Percentiles rank a stretch among this genome's conserved stretches.
These are phyloP conservation scores for Fusarium bactridioides DNA, from an alignment of 2,329 filamentous ascomycete species.

Conservation along the genomic window DNA sequence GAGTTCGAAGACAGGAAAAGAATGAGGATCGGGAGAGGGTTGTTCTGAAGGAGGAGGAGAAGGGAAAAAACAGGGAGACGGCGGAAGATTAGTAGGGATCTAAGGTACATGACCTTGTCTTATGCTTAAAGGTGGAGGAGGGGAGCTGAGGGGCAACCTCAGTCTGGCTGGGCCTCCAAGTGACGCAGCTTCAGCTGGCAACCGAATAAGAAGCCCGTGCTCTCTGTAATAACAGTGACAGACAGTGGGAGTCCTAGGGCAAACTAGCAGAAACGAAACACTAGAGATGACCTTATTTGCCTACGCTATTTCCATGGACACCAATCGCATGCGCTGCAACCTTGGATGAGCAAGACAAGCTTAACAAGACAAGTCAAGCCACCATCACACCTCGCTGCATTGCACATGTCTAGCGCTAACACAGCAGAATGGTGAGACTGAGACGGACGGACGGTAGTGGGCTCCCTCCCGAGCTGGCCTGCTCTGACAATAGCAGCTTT, in stretches of 20 bases:
- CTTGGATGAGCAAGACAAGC: constrained; percentile 6
- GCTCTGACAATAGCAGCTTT: constrained; percentile 6
- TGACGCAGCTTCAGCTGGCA: constrained; percentile 42
- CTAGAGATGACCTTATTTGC: constrained; percentile 11
- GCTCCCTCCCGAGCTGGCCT: constrained; percentile 22
- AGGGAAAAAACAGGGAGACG: constrained; percentile 19
- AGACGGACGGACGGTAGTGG: neutral
- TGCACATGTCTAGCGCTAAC: constrained; percentile 20
- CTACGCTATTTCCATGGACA: constrained; percentile 8
- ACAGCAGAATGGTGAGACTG: constrained; percentile 3
- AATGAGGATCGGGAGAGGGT: neutral
- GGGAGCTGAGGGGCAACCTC: constrained; percentile 38
- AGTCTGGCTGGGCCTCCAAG: constrained; percentile 7
- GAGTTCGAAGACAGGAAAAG: neutral
- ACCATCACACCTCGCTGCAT: neutral
- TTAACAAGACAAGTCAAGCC: constrained; percentile 5
- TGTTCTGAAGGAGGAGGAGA: constrained; percentile 8
- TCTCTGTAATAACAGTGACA: constrained; percentile 13
- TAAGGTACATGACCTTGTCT: neutral
- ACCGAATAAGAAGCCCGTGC: constrained; percentile 1
- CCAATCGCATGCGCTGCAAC: constrained; percentile 7
- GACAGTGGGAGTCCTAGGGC: constrained; percentile 9
- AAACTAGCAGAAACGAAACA: constrained; percentile 31
- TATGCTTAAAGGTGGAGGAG: constrained; percentile 22
- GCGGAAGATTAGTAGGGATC: constrained; percentile 17